phyloP scores from a whole-genome alignment of 331 rosid species.

The Arachis monticola region DNA sequence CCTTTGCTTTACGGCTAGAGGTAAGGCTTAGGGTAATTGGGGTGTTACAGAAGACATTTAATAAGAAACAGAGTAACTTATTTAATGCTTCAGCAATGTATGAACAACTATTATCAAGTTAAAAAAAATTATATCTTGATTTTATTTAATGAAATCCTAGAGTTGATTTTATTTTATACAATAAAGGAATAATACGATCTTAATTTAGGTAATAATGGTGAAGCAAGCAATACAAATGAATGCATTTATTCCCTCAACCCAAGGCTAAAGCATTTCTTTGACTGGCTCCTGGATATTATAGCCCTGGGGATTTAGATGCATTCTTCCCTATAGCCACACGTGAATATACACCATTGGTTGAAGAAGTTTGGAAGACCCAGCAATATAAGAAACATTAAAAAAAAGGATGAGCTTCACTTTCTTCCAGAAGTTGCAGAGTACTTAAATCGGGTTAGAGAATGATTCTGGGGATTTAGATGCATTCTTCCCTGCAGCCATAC shows the following conservation, averaged over 20 bases:
- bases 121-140: background rate
- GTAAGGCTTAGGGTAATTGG: no score
- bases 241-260: slow-evolving; percentile 90
- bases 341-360: slow-evolving; percentile 97
- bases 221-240: slow-evolving; percentile 48
- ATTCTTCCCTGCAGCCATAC: slow-evolving; percentile 84
- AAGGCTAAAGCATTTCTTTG: slow-evolving; percentile 91
- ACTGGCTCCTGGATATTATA: slow-evolving; percentile 97
- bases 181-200: slow-evolving; percentile 31
- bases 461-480: no score
- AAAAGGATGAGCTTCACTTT: slow-evolving; percentile 25
- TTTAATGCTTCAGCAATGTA: slow-evolving; percentile 1
- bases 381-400: no score
- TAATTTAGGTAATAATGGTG: slow-evolving; percentile 62
- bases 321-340: slow-evolving; percentile 87
- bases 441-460: no score
- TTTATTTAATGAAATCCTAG: background rate
- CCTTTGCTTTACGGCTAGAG: no score
- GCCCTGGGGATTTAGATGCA: slow-evolving; percentile 61
- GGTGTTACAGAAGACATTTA: background rate
- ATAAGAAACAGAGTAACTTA: slow-evolving; percentile 12
- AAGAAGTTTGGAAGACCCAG: slow-evolving; percentile 80
- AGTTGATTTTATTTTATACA: slow-evolving; percentile 8
- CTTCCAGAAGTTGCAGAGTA: no score
- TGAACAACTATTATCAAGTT: slow-evolving; percentile 11